Conservation (phyloP, 2,329 filamentous ascomycete species). For the Botrytis aclada region DNA sequence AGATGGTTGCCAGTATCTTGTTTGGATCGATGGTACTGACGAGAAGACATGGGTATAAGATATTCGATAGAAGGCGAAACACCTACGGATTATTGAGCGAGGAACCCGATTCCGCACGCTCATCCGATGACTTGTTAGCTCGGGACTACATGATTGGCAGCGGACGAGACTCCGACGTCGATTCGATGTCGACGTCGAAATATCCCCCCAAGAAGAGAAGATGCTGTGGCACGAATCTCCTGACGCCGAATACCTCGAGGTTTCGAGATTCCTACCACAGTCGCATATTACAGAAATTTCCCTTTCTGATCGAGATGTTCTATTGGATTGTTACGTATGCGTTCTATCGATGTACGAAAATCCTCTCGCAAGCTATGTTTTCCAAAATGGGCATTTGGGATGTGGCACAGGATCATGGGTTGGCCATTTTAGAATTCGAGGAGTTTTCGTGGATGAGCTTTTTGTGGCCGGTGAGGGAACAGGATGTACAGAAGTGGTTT, state of each 20-base stretch:
- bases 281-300: conserved; percentile 61
- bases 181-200: conserved; percentile 32
- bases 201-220: conserved; percentile 48
- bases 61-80: conserved; percentile 27
- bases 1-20: conserved; percentile 39
- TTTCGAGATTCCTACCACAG: conserved; percentile 60
- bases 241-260: conserved; percentile 59
- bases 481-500: conserved; percentile 55
- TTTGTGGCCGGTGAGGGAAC: conserved; percentile 52
- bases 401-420: conserved; percentile 53
- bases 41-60: conserved; percentile 30
- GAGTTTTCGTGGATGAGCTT: conserved; percentile 48
- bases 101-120: conserved; percentile 33
- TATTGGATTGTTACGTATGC: conserved; percentile 58
- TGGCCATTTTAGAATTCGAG: conserved; percentile 54
- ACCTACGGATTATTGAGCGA: conserved; percentile 30
- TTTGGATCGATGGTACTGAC: conserved; percentile 36
- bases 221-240: conserved; percentile 48
- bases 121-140: conserved; percentile 35
- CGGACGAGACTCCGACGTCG: conserved; percentile 24
- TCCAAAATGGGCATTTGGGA: conserved; percentile 49
- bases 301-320: conserved; percentile 64
- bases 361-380: conserved; percentile 37
- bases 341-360: conserved; percentile 34
- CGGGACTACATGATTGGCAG: conserved; percentile 33